Evolutionary conservation across 257 asterid species (phyloP).

Genomic region (Solanum tarijense): DNA sequence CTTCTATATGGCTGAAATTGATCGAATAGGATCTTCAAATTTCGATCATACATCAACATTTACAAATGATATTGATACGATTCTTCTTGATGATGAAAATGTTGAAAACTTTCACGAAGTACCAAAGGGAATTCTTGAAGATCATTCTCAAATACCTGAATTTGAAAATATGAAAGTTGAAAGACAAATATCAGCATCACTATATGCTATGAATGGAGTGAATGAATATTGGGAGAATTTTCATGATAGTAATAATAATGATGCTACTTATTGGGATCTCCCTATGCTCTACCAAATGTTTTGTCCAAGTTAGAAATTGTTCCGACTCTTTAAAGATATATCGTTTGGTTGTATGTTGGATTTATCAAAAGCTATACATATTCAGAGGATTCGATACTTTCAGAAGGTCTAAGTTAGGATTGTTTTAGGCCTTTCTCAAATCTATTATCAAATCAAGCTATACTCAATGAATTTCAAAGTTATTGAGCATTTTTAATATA

Average conservation of each 20-base stretch:
- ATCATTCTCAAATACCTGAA: slow-evolving; percentile 23
- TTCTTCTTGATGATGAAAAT: slow-evolving; percentile 9
- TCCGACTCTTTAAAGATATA: neutral
- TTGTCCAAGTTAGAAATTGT: slow-evolving; percentile 29
- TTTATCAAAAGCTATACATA: neutral
- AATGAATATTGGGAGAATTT: slow-evolving; percentile 51
- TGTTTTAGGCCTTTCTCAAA: neutral
- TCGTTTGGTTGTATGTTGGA: neutral
- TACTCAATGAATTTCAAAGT: neutral
- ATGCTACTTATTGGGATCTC: slow-evolving; percentile 59
- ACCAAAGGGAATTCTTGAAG: slow-evolving; percentile 12
- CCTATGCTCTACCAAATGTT: slow-evolving; percentile 55
- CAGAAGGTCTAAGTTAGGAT: neutral
- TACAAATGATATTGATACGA: slow-evolving; percentile 20
- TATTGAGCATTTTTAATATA: neutral
- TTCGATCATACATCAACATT: slow-evolving; percentile 9
- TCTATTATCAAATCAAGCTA: neutral
- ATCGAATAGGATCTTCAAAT: slow-evolving; percentile 13
- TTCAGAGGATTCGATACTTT: neutral
- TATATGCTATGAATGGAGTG: slow-evolving; percentile 59
- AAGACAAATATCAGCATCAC: slow-evolving; percentile 63
- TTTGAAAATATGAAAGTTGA: slow-evolving; percentile 51
- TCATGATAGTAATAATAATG: slow-evolving; percentile 8
- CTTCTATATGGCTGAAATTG: slow-evolving; percentile 26
- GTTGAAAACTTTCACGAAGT: neutral